These are phyloP conservation scores for Lactarius hengduanensis DNA, from an alignment of 768 basidiomycete species.

Conservation along the genomic window DNA sequence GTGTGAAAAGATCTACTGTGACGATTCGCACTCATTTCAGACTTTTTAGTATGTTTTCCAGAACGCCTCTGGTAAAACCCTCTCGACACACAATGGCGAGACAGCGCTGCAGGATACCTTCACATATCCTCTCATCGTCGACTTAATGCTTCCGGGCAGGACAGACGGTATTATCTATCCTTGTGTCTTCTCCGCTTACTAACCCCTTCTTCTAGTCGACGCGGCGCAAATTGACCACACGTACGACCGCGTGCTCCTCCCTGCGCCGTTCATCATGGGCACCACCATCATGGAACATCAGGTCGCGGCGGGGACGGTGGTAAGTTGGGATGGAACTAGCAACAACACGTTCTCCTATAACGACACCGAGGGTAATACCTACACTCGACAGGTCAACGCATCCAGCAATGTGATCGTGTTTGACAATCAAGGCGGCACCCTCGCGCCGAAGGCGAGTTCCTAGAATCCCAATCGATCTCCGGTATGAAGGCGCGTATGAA, in stretches of 20 bases:
- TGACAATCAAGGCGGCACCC: slow-evolving; percentile 54
- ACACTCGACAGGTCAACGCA: slow-evolving; percentile 55
- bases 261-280: slow-evolving; percentile 56
- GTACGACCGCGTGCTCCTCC: slow-evolving; percentile 57
- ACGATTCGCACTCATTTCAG: not conserved
- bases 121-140: slow-evolving; percentile 44
- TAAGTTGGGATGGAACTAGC: slow-evolving; percentile 51
- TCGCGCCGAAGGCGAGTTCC: not conserved
- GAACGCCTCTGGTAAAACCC: slow-evolving; percentile 45
- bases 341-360: slow-evolving; percentile 64
- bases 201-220: slow-evolving; percentile 37
- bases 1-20: not conserved
- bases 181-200: not conserved
- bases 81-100: slow-evolving; percentile 51
- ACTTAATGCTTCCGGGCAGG: slow-evolving; percentile 36
- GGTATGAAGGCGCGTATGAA: slow-evolving; percentile 21
- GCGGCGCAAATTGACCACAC: slow-evolving; percentile 57
- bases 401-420: slow-evolving; percentile 58
- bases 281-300: slow-evolving; percentile 62
- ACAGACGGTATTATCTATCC: slow-evolving; percentile 30
- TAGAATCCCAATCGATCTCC: not conserved
- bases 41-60: slow-evolving; percentile 41
- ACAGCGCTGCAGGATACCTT: slow-evolving; percentile 49
- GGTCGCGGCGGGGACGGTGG: slow-evolving; percentile 51
- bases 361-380: slow-evolving; percentile 42